Evolutionary conservation across 2,329 filamentous ascomycete genomes (phyloP), one percentile per base, ranked within the genome.

Genomic region (Colletotrichum simmondsii): DNA sequence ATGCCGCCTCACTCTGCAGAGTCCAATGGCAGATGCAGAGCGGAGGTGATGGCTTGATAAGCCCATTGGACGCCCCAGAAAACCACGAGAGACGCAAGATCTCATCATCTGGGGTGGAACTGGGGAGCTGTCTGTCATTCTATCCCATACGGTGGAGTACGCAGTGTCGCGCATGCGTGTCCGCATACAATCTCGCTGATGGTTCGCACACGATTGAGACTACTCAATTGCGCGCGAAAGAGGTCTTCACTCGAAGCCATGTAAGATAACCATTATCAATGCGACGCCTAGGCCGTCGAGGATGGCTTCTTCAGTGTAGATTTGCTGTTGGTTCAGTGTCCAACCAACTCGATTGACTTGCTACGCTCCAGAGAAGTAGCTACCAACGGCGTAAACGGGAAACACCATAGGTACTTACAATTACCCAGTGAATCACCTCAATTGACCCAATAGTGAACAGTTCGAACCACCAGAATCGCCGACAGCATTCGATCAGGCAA

Each of bases 151-250:
- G 37, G 70, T 60, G 66, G 22, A 64, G 42, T 52, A 37, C 70
- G 70, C 70, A 65, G 64, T 72, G 70, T 72, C 60, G 70, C 54
- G 66, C 70, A 72, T 65, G 16, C 16, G 32, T 49, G 46, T 7
- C 24, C 14, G 65, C 59, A 37, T 42, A 42, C 14, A 16, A 64
- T 26, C 35, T 58, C 37, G 37, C 22, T 7, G 49, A 8, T 14
- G 35, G 4, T 19, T 8, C 35, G 19, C 5, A 35, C 49, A 28
- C 52, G 22, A 22, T 46, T 14, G 26, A 16, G 28, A 22, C 26
- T 58, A 35, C 64, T n/a, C 46, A 32, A 42, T 61, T 61, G 64
- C 63, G 57, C 32, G 52, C 14, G 26, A 14, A 5, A 2, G n/a
- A 57, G 12, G 26, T 6, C 62, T 28, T 53, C 54, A 42, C 28